A percentile compares a stretch with the other conserved stretches of the same genome.
phyloP scores from a whole-genome alignment of 1,284 basidiomycete genomes.

The Rhodotorula mucilaginosa region DNA sequence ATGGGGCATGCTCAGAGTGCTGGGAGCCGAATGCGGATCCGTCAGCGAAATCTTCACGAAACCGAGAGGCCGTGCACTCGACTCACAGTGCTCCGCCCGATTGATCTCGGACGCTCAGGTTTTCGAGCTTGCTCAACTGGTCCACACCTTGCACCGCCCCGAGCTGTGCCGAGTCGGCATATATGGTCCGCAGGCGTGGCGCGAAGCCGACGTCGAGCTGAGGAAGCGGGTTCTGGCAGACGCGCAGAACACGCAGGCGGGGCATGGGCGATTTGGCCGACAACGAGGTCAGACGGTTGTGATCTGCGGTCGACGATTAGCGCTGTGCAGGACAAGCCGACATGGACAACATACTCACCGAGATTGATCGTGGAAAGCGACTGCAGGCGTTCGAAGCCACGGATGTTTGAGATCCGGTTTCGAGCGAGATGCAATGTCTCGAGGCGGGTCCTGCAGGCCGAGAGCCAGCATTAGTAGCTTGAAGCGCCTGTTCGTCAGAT shows the following conservation, averaged over 20 bases:
- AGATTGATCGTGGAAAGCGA: slow-evolving; percentile 71
- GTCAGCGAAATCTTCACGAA: neutral
- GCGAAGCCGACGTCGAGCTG: slow-evolving; percentile 67
- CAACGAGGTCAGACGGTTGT: slow-evolving; percentile 60
- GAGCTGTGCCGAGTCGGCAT: slow-evolving; percentile 83
- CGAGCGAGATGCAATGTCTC: slow-evolving; percentile 79
- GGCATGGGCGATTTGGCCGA: slow-evolving; percentile 54
- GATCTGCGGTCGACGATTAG: slow-evolving; percentile 56
- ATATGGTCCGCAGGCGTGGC: slow-evolving; percentile 74
- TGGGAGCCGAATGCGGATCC: slow-evolving; percentile 4
- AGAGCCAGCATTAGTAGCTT: slow-evolving; percentile 8
- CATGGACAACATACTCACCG: slow-evolving; percentile 57
- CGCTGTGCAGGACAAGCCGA: too few relatives aligned
- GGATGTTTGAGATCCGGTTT: slow-evolving; percentile 66
- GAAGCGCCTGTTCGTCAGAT: slow-evolving; percentile 10
- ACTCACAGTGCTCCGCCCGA: slow-evolving; percentile 56
- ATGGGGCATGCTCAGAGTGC: slow-evolving; percentile 60
- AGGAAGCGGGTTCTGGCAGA: slow-evolving; percentile 76
- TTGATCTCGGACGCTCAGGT: slow-evolving; percentile 88
- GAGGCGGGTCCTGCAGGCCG: slow-evolving; percentile 62
- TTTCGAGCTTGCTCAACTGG: slow-evolving; percentile 71
- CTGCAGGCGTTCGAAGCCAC: slow-evolving; percentile 62
- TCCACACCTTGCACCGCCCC: slow-evolving; percentile 53
- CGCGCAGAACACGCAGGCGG: slow-evolving; percentile 74
- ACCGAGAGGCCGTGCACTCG: neutral